Base-by-base conservation (phyloP, 495 filamentous ascomycete genomes). In the Tuber brumale region DNA sequence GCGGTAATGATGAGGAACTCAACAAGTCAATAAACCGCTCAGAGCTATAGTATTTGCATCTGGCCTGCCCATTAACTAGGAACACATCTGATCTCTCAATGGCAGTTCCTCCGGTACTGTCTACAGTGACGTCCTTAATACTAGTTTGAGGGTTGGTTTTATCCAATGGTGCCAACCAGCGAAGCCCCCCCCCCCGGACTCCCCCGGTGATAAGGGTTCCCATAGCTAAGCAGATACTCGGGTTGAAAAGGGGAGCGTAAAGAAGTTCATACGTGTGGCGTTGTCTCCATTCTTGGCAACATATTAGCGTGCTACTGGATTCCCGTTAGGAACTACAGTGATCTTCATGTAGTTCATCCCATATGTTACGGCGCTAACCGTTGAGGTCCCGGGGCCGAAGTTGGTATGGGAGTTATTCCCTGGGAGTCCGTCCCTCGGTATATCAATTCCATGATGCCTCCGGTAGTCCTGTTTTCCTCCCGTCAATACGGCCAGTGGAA, bases 71-170 rank as follows among this genome's bases (percentile, higher is more conserved):
- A 78, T 86, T 81, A 39, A 90, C 89, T 44, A 89, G 69, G 76
- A 87, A 91, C 76, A 92, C 90, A 75, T 91, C 90, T 0, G 86
- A 88, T n/a, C 89, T 89, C 80, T 91, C 90, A 57, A 92, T 85
- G 2, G 86, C 85, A 37, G 85, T 84, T 21, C 75, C 71, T 45
- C 85, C 85, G 57, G 85, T 86, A 23, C 83, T 85, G 3, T 84
- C 84, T 14, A 86, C 89, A 41, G 87, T 88, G 48, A 85, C 85
- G 71, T 86, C 86, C 16, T 72, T n/a, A 75, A 88, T 84, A 45
- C 14, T 45, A 44, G 85, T 85, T 0, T 89, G 87, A 3, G 91
- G 85, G 44, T 88, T 83, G 70, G 86, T 84, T 21, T 88, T 85
- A 9, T 88, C 85, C 7, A 91, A 85, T 39, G 89, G 88, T 46